phyloP scores from a whole-genome alignment of 2,329 filamentous ascomycete genomes.

The Ramularia collo-cygni region DNA sequence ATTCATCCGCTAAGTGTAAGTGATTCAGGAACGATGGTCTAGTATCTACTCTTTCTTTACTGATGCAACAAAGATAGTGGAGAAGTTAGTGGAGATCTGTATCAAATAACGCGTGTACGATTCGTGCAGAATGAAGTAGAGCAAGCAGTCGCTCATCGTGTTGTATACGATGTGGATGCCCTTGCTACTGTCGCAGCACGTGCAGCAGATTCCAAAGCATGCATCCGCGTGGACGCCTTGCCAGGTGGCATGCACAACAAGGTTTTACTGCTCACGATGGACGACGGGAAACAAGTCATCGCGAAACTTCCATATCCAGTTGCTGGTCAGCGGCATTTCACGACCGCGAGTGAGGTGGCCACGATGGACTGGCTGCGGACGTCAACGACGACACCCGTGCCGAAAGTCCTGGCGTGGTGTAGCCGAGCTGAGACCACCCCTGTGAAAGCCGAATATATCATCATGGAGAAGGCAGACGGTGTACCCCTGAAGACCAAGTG shows the following conservation, averaged over 20 bases:
- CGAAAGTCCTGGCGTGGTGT: slow-evolving; percentile 18
- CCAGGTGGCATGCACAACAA: slow-evolving; percentile 33
- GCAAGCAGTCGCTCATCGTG: background rate
- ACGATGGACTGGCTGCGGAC: slow-evolving; percentile 10
- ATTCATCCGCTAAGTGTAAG: too few species aligned
- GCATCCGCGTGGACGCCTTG: slow-evolving; percentile 25
- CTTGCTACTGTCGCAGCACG: slow-evolving; percentile 24
- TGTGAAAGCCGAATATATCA: slow-evolving; percentile 22
- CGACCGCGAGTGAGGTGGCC: slow-evolving; percentile 27
- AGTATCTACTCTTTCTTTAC: too few species aligned
- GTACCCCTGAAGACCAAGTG: slow-evolving; percentile 30
- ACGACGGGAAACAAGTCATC: slow-evolving; percentile 30
- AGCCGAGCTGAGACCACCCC: slow-evolving; percentile 6
- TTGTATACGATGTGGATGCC: slow-evolving; percentile 7
- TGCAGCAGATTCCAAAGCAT: slow-evolving; percentile 24
- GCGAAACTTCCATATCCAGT: slow-evolving; percentile 35
- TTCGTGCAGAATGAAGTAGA: slow-evolving; percentile 10
- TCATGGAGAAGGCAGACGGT: slow-evolving; percentile 23
- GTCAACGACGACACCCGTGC: slow-evolving; percentile 13
- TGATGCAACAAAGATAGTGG: background rate
- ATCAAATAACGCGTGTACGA: background rate
- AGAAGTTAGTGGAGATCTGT: background rate
- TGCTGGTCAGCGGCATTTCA: slow-evolving; percentile 29
- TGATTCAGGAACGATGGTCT: too few species aligned
- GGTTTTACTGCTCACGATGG: slow-evolving; percentile 31